Base-by-base conservation (phyloP, 2,329 filamentous ascomycete genomes). In the Hirsutella minnesotensis region DNA sequence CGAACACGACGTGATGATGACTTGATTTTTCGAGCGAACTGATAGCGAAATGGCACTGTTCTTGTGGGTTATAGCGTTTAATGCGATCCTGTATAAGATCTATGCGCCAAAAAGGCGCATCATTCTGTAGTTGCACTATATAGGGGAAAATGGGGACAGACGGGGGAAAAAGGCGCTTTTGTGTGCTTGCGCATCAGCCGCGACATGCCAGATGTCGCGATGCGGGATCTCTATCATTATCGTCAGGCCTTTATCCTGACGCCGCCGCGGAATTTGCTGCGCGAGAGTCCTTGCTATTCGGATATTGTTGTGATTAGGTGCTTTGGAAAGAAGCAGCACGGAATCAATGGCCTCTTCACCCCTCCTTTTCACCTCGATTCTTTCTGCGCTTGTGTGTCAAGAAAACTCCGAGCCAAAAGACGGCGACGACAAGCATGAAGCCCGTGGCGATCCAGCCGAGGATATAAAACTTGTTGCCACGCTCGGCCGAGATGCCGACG, bases 381-480 rank as follows among this genome's bases (percentile, higher is more conserved):
- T n/a, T 18, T 18, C 9, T 35, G 2, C 15, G 16, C 9, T 9
- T 35, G 3, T 16, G 8, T 5, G 53, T 24, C 27, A 57, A 56
- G 47, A 66, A 52, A 34, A 62, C 54, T 10, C 45, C 53, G 1
- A 54, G 19, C 70, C 70, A 75, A 52, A 65, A 72, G 3, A 61
- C 21, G 4, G 60, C 44, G 0, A 62, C 53, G 1, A 58, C 46
- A 3, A 62, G 52, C 64, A 73, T 71, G 46, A 68, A 55, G 3
- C 52, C 68, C 15, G 70, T 64, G 2, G 70, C 60, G 4, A 68
- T 61, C 72, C 70, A 75, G 5, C 62, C 62, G 33, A 74, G 52
- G 27, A 51, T 59, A 49, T 66, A 58, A 47, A 75, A 70, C 55
- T 67, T 66, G 36, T 41, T 51, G 8, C 72, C 72, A 10, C 57